Conservation (phyloP, 257 asterid species). For the Solanum pimpinellifolium region DNA sequence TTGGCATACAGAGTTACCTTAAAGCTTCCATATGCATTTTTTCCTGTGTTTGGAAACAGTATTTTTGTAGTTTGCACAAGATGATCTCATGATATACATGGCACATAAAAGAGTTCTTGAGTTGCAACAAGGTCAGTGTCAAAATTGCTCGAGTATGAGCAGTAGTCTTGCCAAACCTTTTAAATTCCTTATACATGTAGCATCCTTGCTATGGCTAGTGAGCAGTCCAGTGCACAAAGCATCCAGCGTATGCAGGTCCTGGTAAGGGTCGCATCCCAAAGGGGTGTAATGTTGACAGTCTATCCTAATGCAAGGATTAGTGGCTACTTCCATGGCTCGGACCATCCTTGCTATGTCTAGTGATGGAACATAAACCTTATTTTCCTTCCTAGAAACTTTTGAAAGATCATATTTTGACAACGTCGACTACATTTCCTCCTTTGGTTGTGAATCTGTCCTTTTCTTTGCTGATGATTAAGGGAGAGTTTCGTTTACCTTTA, state of each 20-base stretch:
- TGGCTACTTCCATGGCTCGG: neutral
- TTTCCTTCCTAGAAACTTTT: neutral
- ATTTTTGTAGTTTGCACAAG: neutral
- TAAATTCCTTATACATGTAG: neutral
- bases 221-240: neutral
- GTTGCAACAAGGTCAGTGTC: neutral
- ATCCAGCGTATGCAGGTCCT: neutral
- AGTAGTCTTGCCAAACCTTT: neutral
- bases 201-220: neutral
- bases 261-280: neutral
- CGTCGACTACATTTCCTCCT: neutral
- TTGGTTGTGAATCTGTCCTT: neutral
- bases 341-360: neutral
- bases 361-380: neutral
- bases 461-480: neutral
- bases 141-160: neutral
- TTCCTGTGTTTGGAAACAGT: neutral
- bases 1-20: neutral
- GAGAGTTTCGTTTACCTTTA: neutral
- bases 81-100: neutral
- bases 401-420: neutral
- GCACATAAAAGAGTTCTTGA: neutral
- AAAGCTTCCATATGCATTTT: neutral
- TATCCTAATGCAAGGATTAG: neutral
- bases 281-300: neutral